Evolutionary conservation across 768 basidiomycete genomes (phyloP).

Genomic region (Rhizopogon roseolus): DNA sequence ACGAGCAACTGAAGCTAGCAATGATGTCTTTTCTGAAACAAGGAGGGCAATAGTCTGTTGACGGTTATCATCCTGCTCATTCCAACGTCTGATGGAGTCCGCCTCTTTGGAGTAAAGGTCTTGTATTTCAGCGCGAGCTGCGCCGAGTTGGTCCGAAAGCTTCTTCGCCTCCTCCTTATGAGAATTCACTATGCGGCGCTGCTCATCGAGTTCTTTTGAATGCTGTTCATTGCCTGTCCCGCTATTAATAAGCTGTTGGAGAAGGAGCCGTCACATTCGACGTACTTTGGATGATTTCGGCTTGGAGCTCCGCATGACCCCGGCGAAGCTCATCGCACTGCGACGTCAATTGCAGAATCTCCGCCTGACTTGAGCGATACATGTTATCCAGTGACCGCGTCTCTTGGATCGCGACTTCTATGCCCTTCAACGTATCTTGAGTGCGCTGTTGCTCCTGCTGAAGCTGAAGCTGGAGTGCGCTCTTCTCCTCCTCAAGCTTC

Average conservation of each 20-base stretch:
- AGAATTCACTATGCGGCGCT: neutral
- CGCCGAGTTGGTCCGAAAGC: conserved; percentile 11
- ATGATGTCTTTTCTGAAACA: conserved; percentile 65
- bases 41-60: conserved; percentile 74
- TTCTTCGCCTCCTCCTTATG: conserved; percentile 3
- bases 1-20: conserved; percentile 53
- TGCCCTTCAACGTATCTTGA: neutral
- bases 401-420: conserved; percentile 17
- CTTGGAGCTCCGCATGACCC: neutral
- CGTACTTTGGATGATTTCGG: conserved; percentile 5
- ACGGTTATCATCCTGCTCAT: conserved; percentile 45
- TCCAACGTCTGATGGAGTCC: conserved; percentile 13
- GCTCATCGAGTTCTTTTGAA: neutral
- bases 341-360: conserved; percentile 13
- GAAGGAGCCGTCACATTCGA: conserved; percentile 11
- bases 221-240: neutral
- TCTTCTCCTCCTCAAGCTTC: conserved; percentile 14
- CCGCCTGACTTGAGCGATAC: conserved; percentile 6
- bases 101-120: conserved; percentile 11
- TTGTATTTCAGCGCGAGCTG: conserved; percentile 15
- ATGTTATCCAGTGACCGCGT: conserved; percentile 18
- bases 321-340: conserved; percentile 8
- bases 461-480: conserved; percentile 19
- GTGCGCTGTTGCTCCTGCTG: conserved; percentile 7
- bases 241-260: neutral